Conservation (phyloP, 371 early-diverging fungal species). For the Rhizomucor pusillus region DNA sequence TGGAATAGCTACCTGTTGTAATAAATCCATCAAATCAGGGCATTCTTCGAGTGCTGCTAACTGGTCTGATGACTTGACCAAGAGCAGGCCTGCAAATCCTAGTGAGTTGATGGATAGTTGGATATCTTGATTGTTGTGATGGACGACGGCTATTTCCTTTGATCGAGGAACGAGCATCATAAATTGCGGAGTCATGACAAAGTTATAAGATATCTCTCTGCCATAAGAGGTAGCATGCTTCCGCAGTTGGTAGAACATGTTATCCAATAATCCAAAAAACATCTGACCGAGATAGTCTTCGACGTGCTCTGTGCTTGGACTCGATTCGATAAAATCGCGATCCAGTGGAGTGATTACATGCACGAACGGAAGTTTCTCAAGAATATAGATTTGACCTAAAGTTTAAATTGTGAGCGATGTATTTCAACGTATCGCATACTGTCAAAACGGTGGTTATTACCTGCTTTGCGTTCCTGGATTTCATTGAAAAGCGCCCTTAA, state of each 20-base stretch:
- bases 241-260: slow-evolving; percentile 50
- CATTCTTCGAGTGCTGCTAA: slow-evolving; percentile 40
- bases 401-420: not conserved
- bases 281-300: slow-evolving; percentile 45
- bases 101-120: slow-evolving; percentile 63
- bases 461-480: slow-evolving; percentile 42
- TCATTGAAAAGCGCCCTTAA: slow-evolving; percentile 43
- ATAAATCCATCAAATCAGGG: slow-evolving; percentile 33
- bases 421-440: slow-evolving; percentile 1
- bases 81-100: slow-evolving; percentile 68
- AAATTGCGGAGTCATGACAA: slow-evolving; percentile 67
- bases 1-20: slow-evolving; percentile 22
- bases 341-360: slow-evolving; percentile 46
- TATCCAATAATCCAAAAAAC: slow-evolving; percentile 49
- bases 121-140: slow-evolving; percentile 18
- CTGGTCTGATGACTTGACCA: slow-evolving; percentile 58
- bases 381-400: slow-evolving; percentile 43
- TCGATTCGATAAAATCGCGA: slow-evolving; percentile 21
- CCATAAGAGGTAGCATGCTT: slow-evolving; percentile 19
- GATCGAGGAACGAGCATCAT: slow-evolving; percentile 72
- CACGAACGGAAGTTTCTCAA: slow-evolving; percentile 40
- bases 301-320: slow-evolving; percentile 18
- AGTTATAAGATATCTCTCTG: slow-evolving; percentile 53
- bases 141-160: slow-evolving; percentile 32
- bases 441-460: slow-evolving; percentile 11